Evolutionary conservation across 148 eudicot species (phyloP).

Genomic region (Cornus controversa): DNA sequence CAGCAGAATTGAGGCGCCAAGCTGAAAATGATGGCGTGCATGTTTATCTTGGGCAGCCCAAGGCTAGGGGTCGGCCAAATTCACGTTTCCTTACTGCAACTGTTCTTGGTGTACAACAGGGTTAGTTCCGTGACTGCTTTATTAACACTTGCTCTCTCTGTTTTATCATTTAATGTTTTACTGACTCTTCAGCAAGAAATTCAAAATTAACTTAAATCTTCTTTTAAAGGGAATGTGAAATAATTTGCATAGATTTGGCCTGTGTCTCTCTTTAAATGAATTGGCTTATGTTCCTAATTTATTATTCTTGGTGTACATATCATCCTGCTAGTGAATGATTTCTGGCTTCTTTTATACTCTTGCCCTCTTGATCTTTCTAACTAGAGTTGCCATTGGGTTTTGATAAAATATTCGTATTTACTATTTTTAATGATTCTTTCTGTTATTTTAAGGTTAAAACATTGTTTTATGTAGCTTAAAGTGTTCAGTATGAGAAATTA

Average conservation of each 20-base stretch:
- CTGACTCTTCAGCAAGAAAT: no score
- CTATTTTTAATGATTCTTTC: no score
- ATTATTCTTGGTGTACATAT: neutral
- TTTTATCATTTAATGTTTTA: neutral
- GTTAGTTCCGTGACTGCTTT: conserved; percentile 30
- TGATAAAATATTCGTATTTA: no score
- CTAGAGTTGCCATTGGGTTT: no score
- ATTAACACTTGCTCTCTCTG: neutral
- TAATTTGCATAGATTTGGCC: neutral
- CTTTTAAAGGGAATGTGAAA: neutral
- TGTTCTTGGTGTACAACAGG: conserved; percentile 88
- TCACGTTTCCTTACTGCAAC: conserved; percentile 89
- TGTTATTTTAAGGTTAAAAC: no score
- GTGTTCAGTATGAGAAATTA: no score
- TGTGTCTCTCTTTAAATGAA: neutral
- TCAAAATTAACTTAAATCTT: no score
- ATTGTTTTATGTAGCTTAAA: no score
- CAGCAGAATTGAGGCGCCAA: conserved; percentile 81
- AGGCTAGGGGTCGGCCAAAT: conserved; percentile 79
- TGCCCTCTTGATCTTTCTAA: neutral
- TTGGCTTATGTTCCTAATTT: neutral
- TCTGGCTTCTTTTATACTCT: neutral
- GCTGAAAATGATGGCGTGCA: conserved; percentile 80
- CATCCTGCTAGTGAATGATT: neutral
- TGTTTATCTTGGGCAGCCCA: conserved; percentile 75